phyloP scores from a whole-genome alignment of 2,329 filamentous ascomycete species.

The Ascochyta pisi region DNA sequence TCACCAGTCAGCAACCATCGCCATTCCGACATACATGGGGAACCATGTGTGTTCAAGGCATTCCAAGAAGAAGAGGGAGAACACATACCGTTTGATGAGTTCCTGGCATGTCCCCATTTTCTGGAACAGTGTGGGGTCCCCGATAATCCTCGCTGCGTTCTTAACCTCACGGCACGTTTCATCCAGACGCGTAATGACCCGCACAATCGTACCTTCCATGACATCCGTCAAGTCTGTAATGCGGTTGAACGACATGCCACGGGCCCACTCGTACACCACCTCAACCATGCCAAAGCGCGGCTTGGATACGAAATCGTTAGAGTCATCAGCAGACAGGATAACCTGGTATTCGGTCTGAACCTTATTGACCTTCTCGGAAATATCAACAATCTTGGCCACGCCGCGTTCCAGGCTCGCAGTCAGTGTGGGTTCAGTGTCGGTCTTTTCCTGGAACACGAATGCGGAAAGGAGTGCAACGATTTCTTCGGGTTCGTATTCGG shows the following conservation, averaged over 20 bases:
- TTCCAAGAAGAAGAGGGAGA: background rate
- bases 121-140: slow-evolving; percentile 87
- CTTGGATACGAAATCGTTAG: slow-evolving; percentile 86
- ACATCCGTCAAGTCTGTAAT: slow-evolving; percentile 97
- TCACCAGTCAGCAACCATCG: slow-evolving; percentile 29
- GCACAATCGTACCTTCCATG: slow-evolving; percentile 94
- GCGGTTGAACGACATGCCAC: slow-evolving; percentile 97
- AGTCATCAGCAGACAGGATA: slow-evolving; percentile 86
- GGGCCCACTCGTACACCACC: slow-evolving; percentile 98
- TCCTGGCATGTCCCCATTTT: slow-evolving; percentile 99
- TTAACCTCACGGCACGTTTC: slow-evolving; percentile 98
- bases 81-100: slow-evolving; percentile 92
- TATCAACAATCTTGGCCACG: slow-evolving; percentile 83
- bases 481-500: slow-evolving; percentile 93
- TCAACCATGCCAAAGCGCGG: slow-evolving; percentile 94
- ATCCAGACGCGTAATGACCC: slow-evolving; percentile 90
- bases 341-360: slow-evolving; percentile 92
- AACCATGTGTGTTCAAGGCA: background rate
- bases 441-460: slow-evolving; percentile 99
- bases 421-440: slow-evolving; percentile 78
- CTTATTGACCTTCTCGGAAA: slow-evolving; percentile 90
- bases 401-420: slow-evolving; percentile 83
- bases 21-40: slow-evolving; percentile 7
- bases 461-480: slow-evolving; percentile 92
- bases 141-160: slow-evolving; percentile 93